These are phyloP conservation scores for Camelina hispida DNA, from an alignment of 345 rosid genomes.

Conservation along the genomic window DNA sequence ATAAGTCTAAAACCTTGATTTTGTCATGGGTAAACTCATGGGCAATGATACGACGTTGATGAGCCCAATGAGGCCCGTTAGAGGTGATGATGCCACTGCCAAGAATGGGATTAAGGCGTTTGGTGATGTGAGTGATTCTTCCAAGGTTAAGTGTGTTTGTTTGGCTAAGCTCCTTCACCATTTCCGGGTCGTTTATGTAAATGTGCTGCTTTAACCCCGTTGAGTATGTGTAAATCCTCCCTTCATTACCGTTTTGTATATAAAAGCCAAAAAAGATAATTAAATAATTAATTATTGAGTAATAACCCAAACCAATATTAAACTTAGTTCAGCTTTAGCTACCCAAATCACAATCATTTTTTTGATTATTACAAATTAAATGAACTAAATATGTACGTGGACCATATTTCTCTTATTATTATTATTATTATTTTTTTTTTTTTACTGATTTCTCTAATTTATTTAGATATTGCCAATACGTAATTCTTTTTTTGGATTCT, in stretches of 20 bases:
- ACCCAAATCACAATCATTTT: slow-evolving; percentile 6
- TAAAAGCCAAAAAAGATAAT: too few species aligned
- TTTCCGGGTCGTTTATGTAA: slow-evolving; percentile 61
- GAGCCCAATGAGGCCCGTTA: slow-evolving; percentile 63
- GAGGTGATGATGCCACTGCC: slow-evolving; percentile 68
- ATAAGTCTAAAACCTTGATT: slow-evolving; percentile 55
- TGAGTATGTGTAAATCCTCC: slow-evolving; percentile 66
- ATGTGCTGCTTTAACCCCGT: slow-evolving; percentile 68
- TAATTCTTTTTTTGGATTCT: neutral
- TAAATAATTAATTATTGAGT: slow-evolving; percentile 1
- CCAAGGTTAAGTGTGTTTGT: slow-evolving; percentile 56
- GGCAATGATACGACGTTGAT: slow-evolving; percentile 60
- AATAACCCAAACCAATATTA: neutral
- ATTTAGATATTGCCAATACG: neutral
- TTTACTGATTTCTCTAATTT: neutral
- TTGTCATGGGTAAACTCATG: slow-evolving; percentile 73
- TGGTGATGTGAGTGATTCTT: slow-evolving; percentile 59
- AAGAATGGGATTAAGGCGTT: slow-evolving; percentile 58
- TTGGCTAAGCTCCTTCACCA: slow-evolving; percentile 68
- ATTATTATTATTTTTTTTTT: too few species aligned
- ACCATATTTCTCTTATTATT: neutral
- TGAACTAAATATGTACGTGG: neutral
- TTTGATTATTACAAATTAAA: neutral
- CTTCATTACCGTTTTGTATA: slow-evolving; percentile 43
- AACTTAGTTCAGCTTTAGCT: neutral